A percentile compares a stretch with the other conserved stretches of the same genome.
phyloP scores from a whole-genome alignment of 1,284 basidiomycete genomes.

The Apiotrichum montevideense region DNA sequence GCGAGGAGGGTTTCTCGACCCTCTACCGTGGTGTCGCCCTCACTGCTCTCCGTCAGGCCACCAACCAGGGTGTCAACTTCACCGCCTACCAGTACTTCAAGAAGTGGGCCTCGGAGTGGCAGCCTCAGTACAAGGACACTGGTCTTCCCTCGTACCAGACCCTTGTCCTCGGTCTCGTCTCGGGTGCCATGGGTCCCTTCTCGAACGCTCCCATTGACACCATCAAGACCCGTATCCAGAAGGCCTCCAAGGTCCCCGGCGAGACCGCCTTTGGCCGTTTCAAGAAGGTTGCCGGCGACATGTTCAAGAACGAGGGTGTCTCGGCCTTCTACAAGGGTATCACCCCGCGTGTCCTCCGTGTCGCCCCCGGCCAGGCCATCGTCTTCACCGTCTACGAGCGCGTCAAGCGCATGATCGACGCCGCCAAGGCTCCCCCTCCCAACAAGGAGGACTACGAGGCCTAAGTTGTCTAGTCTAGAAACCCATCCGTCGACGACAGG shows the following conservation, averaged over 20 bases:
- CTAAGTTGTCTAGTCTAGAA: constrained; percentile 2
- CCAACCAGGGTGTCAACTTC: constrained; percentile 98
- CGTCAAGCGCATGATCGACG: constrained; percentile 67
- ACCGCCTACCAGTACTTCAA: constrained; percentile 98
- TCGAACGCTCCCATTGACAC: constrained; percentile 97
- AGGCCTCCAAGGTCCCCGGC: constrained; percentile 68
- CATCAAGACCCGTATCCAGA: constrained; percentile 84
- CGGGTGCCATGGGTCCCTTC: constrained; percentile 95
- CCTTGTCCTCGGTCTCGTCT: constrained; percentile 87
- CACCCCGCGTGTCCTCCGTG: constrained; percentile 89
- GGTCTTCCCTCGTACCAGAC: constrained; percentile 87
- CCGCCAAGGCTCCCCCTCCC: constrained; percentile 53
- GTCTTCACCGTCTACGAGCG: constrained; percentile 67
- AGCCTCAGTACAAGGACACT: constrained; percentile 61
- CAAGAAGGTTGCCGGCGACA: constrained; percentile 71
- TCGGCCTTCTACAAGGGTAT: constrained; percentile 95
- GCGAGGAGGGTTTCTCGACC: constrained; percentile 81
- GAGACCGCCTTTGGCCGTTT: constrained; percentile 69
- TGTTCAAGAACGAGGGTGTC: constrained; percentile 89
- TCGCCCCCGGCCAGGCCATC: constrained; percentile 74
- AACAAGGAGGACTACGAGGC: constrained; percentile 19
- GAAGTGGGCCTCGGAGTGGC: constrained; percentile 65
- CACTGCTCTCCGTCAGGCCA: constrained; percentile 92
- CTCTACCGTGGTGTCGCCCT: constrained; percentile 90
- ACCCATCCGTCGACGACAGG: neutral